Base-by-base conservation (phyloP, 495 filamentous ascomycete genomes). In the Aspergillus sparsus region DNA sequence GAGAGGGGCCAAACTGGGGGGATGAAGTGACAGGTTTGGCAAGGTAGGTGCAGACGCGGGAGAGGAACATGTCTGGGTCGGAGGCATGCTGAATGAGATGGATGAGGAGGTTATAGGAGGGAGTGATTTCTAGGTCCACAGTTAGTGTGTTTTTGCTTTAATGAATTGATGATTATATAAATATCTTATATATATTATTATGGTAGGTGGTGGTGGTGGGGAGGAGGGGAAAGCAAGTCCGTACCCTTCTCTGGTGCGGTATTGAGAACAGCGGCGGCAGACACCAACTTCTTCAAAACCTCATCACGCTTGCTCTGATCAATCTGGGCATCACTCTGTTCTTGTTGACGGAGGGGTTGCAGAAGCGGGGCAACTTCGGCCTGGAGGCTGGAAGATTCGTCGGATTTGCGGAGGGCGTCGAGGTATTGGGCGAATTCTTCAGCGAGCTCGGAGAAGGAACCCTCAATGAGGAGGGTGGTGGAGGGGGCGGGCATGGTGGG, bases 71-170 rank as follows among this genome's bases (percentile, higher is more conserved):
- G 71, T 91, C 85, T 59, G 88, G 81, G 63, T 92, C 87, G 62
- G 88, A 84, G 41, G 90, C 88, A 75, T 95, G 91, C 63, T 89
- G 83, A 67, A 95, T 81, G 31, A 99, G 87, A 79, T 98, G 92
- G 62, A 97, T 82, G 64, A 99, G 87, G 62, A 97, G 89, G 78
- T 98, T 97, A 80, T 97, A 97, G 37, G 94, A 89, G 36, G 92
- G 85, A 54, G 88, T 90, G 72, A 98, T 93, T 75, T 98, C 93
- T 88, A 34, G 54, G 62, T 65, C 65, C 62, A 61, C 21, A 45
- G 60, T 61, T 59, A 56, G 58, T 68, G 56, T 61, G 1, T 63
- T 62, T 18, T 34, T 60, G 32, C 12, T 52, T 57, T 34, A n/a
- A 31, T 63, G 41, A 36, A 16, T 45, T 47, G 49, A 49, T 52